Conservation (phyloP, 2,329 filamentous ascomycete species). For the Aureobasidium subglaciale region DNA sequence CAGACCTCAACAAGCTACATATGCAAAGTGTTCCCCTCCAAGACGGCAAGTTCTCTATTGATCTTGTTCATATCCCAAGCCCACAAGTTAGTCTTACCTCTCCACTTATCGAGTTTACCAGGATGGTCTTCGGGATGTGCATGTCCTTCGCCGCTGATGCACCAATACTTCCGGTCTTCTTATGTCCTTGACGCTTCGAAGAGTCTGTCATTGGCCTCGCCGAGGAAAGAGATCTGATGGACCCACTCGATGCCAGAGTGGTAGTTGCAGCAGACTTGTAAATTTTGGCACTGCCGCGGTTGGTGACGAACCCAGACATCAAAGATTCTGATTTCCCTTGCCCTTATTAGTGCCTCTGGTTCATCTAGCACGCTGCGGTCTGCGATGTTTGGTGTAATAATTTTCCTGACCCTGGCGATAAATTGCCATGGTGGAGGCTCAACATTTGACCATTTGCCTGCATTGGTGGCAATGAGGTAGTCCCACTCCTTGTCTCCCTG, state of each 20-base stretch:
- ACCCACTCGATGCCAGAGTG: neutral
- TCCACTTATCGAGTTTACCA: neutral
- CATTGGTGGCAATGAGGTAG: neutral
- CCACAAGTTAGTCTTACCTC: neutral
- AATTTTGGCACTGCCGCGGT: neutral
- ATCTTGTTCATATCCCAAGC: neutral
- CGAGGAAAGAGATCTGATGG: neutral
- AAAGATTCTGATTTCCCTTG: neutral
- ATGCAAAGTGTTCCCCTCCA: neutral
- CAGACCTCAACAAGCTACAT: neutral
- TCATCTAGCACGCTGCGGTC: neutral
- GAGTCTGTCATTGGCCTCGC: neutral
- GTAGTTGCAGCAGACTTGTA: neutral
- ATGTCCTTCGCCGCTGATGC: neutral
- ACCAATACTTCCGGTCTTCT: neutral
- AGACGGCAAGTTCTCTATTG: neutral
- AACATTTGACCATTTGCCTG: neutral
- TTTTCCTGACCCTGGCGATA: neutral
- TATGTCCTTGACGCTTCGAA: neutral
- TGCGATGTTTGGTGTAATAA: neutral
- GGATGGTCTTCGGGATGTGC: slow-evolving; percentile 2
- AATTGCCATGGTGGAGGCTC: neutral
- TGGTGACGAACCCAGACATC: neutral
- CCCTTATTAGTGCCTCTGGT: neutral
- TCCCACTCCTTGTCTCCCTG: neutral